These are phyloP conservation scores for Terana coerulea DNA, from an alignment of 768 basidiomycete species.

Conservation along the genomic window DNA sequence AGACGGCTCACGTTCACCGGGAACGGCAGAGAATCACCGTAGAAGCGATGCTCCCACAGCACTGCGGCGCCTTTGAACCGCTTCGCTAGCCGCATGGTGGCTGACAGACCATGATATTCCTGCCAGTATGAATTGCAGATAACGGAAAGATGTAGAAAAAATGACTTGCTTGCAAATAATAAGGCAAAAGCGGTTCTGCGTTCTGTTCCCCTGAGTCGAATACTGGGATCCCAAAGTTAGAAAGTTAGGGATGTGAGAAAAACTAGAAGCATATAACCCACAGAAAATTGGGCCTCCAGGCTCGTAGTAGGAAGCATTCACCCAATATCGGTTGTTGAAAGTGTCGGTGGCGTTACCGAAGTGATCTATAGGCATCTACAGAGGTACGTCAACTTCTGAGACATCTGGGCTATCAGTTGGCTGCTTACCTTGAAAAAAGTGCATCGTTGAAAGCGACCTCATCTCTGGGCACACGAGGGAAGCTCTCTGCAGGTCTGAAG, in stretches of 20 bases:
- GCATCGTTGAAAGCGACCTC: too few relatives aligned
- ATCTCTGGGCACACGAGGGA: not conserved
- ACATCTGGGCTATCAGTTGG: too few relatives aligned
- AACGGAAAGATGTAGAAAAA: not conserved
- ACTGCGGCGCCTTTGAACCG: conserved; percentile 44
- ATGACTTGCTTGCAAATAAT: conserved; percentile 40
- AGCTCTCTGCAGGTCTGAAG: too few relatives aligned
- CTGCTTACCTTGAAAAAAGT: too few relatives aligned
- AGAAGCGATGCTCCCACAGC: conserved; percentile 49
- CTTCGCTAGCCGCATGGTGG: conserved; percentile 44
- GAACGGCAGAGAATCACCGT: conserved; percentile 45
- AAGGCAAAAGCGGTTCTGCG: conserved; percentile 43
- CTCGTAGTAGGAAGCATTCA: conserved; percentile 45
- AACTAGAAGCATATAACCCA: conserved; percentile 19
- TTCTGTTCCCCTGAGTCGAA: conserved; percentile 52
- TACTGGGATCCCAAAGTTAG: conserved; percentile 25
- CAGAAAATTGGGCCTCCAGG: conserved; percentile 45
- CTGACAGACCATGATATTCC: conserved; percentile 48
- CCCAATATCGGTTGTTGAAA: conserved; percentile 46
- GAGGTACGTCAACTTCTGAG: not conserved
- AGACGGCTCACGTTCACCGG: conserved; percentile 36
- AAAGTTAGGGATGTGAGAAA: not conserved
- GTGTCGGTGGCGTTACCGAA: conserved; percentile 32
- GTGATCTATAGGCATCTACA: conserved; percentile 45
- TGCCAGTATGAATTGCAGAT: not conserved